phyloP scores from a whole-genome alignment of 2,329 filamentous ascomycete species.

The Fusarium foetens region DNA sequence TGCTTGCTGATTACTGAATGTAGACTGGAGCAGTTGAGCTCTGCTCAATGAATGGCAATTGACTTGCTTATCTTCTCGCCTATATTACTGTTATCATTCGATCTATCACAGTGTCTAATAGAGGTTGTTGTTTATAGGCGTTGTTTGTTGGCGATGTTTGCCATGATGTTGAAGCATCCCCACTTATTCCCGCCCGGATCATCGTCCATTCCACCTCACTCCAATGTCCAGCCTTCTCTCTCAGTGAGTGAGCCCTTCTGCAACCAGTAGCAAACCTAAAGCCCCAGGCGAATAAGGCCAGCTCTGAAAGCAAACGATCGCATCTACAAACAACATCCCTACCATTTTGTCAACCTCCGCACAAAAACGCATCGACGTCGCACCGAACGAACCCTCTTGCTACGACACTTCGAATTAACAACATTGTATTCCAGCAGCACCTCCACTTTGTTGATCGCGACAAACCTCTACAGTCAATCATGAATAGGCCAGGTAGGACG shows the following conservation, averaged over 20 bases:
- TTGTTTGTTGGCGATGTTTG: constrained; percentile 31
- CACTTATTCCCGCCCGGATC: constrained; percentile 53
- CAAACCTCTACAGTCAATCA: constrained; percentile 54
- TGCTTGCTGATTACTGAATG: not conserved
- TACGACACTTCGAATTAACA: constrained; percentile 27
- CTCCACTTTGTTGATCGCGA: constrained; percentile 37
- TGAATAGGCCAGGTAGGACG: constrained; percentile 70
- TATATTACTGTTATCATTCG: constrained; percentile 4
- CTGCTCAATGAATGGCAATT: accelerated
- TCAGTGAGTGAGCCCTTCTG: constrained; percentile 36
- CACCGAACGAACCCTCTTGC: constrained; percentile 27
- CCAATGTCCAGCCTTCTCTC: constrained; percentile 37
- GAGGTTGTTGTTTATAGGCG: not conserved
- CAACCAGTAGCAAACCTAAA: constrained; percentile 37
- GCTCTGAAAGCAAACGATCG: constrained; percentile 31
- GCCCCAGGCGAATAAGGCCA: constrained; percentile 30
- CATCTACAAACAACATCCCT: constrained; percentile 35
- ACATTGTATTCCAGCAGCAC: constrained; percentile 7
- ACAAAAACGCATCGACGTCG: constrained; percentile 36
- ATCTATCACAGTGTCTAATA: not conserved
- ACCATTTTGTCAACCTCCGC: constrained; percentile 39
- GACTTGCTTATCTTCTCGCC: constrained; percentile 8
- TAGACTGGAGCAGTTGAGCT: not conserved
- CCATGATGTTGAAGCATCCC: constrained; percentile 50
- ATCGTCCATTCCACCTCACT: constrained; percentile 35